These are phyloP conservation scores for Penicillium thymicola DNA, from an alignment of 2,329 filamentous ascomycete species.

Conservation along the genomic window DNA sequence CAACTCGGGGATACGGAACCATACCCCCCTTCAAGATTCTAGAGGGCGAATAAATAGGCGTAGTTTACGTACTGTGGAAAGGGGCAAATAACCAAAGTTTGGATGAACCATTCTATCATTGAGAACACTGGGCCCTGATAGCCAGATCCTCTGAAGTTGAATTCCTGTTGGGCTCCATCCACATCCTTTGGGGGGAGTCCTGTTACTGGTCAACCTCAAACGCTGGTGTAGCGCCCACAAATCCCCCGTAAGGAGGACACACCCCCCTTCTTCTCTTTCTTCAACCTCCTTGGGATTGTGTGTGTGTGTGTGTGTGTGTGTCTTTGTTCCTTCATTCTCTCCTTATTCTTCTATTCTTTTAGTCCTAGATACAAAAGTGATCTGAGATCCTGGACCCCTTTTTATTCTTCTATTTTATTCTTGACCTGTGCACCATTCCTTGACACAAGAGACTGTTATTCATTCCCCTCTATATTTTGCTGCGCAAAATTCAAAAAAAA, in stretches of 20 bases:
- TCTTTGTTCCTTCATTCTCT: constrained; percentile 26
- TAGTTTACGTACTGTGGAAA: neutral
- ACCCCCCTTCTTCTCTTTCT: constrained; percentile 13
- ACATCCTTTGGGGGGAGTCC: constrained; percentile 2
- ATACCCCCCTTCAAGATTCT: neutral
- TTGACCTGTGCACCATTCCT: constrained; percentile 33
- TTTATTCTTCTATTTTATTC: constrained; percentile 6
- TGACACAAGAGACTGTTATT: constrained; percentile 17
- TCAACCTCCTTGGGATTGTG: constrained; percentile 18
- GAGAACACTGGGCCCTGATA: constrained; percentile 2
- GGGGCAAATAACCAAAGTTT: constrained; percentile 3
- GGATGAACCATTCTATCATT: constrained; percentile 7
- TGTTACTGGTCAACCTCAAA: constrained; percentile 2
- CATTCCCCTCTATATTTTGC: constrained; percentile 24
- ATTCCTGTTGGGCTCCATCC: neutral
- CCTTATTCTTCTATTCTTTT: constrained; percentile 16
- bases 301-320: constrained; percentile 11
- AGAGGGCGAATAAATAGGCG: neutral
- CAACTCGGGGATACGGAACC: neutral
- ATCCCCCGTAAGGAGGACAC: constrained; percentile 7
- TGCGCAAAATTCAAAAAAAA: constrained; percentile 24
- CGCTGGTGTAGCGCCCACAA: constrained; percentile 12
- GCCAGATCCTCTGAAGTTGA: neutral
- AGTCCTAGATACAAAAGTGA: constrained; percentile 16
- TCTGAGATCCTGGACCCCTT: constrained; percentile 32